Evolutionary conservation across 768 basidiomycete species (phyloP), one percentile per base, ranked within the genome.

Genomic region (Collybiopsis confluens): DNA sequence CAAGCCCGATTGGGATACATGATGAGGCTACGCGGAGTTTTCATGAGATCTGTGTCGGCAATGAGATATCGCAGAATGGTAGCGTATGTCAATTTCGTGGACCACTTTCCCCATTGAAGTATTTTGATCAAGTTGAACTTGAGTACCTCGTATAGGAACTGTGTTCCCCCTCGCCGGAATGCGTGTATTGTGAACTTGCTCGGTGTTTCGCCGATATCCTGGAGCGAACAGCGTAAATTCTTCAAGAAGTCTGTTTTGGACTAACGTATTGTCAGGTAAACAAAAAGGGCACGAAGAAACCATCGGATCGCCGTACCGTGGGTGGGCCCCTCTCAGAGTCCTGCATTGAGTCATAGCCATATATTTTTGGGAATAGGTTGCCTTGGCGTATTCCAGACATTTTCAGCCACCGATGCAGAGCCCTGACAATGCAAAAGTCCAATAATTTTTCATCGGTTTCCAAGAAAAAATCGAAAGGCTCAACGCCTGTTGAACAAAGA

Each of bases 1-100:
- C n/a, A n/a, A n/a, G n/a, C n/a, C n/a, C n/a, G n/a, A n/a, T n/a
- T n/a, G n/a, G 35, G 35, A 36, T 8, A 16, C 35, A 36, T 58
- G 65, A 30, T 38, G 67, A 15, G 62, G 62, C 26, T 61, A 8
- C 9, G 8, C 35, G 35, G 35, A 16, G 16, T 36, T 8, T 36
- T 36, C 35, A 36, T 16, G 64, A 4, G 27, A 36, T 36, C 35
- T 36, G 35, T 36, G 35, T 36, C 35, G 8, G 35, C 35, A 8
- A 36, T 36, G 9, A 36, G 16, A 36, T 36, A 36, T 8, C 35
- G 8, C 35, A 36, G 35, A 36, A 36, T 36, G 8, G 35, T 36
- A 8, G 8, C 16, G 8, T 8, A 36, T 8, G 35, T 36, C 35
- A 36, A 16, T 16, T 36, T 36, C 9, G 16, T 16, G 16, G 35